These are phyloP conservation scores for Komagataella pseudopastoris DNA, from an alignment of 805 yeast species.

Conservation along the genomic window DNA sequence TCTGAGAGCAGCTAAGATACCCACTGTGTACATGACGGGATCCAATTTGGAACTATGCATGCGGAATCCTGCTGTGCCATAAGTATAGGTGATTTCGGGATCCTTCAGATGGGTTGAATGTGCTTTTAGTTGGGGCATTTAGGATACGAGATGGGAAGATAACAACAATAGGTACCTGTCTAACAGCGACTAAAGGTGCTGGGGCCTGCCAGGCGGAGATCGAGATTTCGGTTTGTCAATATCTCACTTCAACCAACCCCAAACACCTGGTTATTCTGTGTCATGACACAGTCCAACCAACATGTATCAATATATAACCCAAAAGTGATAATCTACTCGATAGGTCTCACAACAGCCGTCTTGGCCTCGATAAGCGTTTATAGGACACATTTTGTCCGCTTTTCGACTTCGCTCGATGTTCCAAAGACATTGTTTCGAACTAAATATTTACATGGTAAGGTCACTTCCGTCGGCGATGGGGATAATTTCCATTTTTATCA, in stretches of 20 bases:
- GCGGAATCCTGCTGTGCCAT: slow-evolving; percentile 98
- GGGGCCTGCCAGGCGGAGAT: not conserved
- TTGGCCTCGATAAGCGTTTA: slow-evolving; percentile 31
- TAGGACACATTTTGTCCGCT: slow-evolving; percentile 31
- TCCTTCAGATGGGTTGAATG: not conserved
- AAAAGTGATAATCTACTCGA: slow-evolving; percentile 14
- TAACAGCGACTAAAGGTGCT: not conserved
- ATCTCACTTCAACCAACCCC: not conserved
- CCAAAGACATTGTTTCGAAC: slow-evolving; percentile 30
- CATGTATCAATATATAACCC: slow-evolving; percentile 8
- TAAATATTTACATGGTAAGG: slow-evolving; percentile 49
- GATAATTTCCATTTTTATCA: slow-evolving; percentile 90
- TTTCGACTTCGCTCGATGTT: slow-evolving; percentile 33
- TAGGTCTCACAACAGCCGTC: slow-evolving; percentile 16
- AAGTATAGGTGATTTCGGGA: slow-evolving; percentile 12
- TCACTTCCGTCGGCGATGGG: slow-evolving; percentile 89
- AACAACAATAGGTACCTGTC: not conserved
- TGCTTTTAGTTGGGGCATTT: not conserved
- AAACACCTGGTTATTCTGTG: not conserved
- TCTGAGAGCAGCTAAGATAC: slow-evolving; percentile 70
- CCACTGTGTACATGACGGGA: slow-evolving; percentile 74
- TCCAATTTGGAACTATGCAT: slow-evolving; percentile 57
- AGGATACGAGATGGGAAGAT: not conserved
- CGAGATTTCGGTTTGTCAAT: not conserved
- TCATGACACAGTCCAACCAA: not conserved